Evolutionary conservation across 2,329 filamentous ascomycete genomes (phyloP), one percentile per base, ranked within the genome.

Genomic region (Diaporthe sp.): DNA sequence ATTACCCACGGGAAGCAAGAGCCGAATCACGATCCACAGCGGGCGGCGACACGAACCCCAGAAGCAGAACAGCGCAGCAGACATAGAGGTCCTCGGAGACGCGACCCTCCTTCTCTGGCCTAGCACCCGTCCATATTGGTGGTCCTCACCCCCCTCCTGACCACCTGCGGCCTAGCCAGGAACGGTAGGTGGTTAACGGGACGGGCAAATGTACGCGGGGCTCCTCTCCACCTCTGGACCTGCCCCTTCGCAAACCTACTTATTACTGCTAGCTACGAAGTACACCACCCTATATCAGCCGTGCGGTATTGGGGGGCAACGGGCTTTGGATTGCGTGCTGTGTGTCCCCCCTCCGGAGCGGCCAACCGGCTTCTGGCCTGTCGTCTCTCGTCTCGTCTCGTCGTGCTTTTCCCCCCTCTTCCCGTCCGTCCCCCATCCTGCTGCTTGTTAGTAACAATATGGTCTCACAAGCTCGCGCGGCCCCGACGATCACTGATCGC

Each of bases 41-140:
- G 61, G 58, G 19, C 61, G 61, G 42, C 61, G 61, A 38, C 30
- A 50, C 61, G 42, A 52, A 54, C n/a, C 30, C 64, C 64, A 28
- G 64, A 38, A 67, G 64, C 64, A 38, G 45, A 64, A 64, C 64
- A 67, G 64, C 64, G n/a, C 64, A 67, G 64, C 45, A 52, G 45
- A 67, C 64, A 67, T 67, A 67, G 38, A 72, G 47, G 42, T 40
- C 25, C 55, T 64, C 19, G 25, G 55, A 58, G 54, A 47, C 45
- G 72, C 67, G 74, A 76, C 74, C 67, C 58, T 74, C 74, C 74
- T 50, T 52, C 66, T 71, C 57, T 55, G 72, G 74, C 42, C 71
- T 76, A 74, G 74, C 50, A 66, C 57, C 38, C 33, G 52, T 42
- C 38, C 30, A 52, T 60, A 72, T 50, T 72, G 69, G 42, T 61